Evolutionary conservation across 2,329 filamentous ascomycete genomes (phyloP).

Genomic region (Colletotrichum sp.): DNA sequence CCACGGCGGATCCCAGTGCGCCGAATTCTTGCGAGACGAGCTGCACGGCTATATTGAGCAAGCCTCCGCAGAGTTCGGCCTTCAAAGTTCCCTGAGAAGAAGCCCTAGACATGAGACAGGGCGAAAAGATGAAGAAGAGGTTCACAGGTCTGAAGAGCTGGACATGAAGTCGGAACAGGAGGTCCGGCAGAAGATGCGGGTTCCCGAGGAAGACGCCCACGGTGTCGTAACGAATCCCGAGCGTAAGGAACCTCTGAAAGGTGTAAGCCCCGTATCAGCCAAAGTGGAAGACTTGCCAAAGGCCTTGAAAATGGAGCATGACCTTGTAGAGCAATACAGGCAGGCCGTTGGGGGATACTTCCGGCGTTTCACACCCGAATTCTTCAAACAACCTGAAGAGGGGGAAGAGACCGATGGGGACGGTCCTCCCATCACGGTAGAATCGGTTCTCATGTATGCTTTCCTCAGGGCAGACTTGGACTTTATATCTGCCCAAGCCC

Average conservation of each 20-base stretch:
- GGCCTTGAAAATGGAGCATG: constrained; percentile 71
- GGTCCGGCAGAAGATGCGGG: constrained; percentile 40
- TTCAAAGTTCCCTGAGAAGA: constrained; percentile 75
- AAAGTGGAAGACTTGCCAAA: constrained; percentile 61
- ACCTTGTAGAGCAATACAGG: constrained; percentile 79
- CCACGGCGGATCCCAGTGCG: constrained; percentile 89
- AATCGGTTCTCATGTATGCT: constrained; percentile 85
- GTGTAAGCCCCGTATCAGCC: constrained; percentile 50
- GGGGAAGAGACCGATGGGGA: constrained; percentile 8
- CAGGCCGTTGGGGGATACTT: constrained; percentile 93
- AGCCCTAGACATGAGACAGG: constrained; percentile 31
- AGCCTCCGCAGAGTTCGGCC: constrained; percentile 75
- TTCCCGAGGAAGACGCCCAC: constrained; percentile 34
- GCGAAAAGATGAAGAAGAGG: constrained; percentile 32
- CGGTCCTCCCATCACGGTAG: constrained; percentile 62
- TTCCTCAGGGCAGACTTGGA: constrained; percentile 94
- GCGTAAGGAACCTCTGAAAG: constrained; percentile 40
- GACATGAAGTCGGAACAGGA: constrained; percentile 57
- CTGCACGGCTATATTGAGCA: constrained; percentile 90
- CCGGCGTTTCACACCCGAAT: constrained; percentile 82
- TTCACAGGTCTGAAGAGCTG: constrained; percentile 38
- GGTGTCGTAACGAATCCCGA: constrained; percentile 39
- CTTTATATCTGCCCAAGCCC: constrained; percentile 88
- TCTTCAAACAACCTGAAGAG: constrained; percentile 61
- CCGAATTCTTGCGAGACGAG: constrained; percentile 82